Evolutionary conservation across 2,329 filamentous ascomycete genomes (phyloP).

Genomic region (Fusarium lyarnte): DNA sequence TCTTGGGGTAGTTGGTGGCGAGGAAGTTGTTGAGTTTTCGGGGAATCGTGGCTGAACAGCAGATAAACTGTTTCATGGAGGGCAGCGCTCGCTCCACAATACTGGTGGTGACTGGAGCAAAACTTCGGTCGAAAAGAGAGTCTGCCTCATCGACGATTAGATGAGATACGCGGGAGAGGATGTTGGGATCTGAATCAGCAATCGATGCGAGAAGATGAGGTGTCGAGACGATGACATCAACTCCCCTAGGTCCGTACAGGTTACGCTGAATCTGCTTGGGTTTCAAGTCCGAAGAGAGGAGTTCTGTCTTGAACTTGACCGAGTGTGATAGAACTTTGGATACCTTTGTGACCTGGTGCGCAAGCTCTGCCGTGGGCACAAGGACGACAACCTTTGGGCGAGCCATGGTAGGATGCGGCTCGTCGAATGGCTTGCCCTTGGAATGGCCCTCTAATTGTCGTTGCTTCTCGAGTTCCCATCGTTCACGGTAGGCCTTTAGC

Average conservation of each 20-base stretch:
- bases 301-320: constrained; percentile 85
- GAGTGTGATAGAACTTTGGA: constrained; percentile 85
- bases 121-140: constrained; percentile 92
- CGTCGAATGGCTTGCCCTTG: constrained; percentile 72
- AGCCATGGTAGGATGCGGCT: constrained; percentile 77
- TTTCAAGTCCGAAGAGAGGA: constrained; percentile 81
- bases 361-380: constrained; percentile 91
- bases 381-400: constrained; percentile 86
- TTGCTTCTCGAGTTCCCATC: constrained; percentile 64
- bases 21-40: constrained; percentile 87
- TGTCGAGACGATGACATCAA: constrained; percentile 88
- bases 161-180: constrained; percentile 90
- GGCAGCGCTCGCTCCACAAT: constrained; percentile 85
- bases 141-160: constrained; percentile 95
- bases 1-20: constrained; percentile 82
- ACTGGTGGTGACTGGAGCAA: constrained; percentile 81
- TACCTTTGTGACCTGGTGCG: constrained; percentile 83
- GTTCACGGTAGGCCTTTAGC: constrained; percentile 66
- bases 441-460: constrained; percentile 63
- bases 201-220: constrained; percentile 91
- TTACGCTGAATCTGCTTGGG: constrained; percentile 84
- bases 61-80: constrained; percentile 84
- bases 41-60: constrained; percentile 97
- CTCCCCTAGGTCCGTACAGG: constrained; percentile 80
- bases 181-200: constrained; percentile 87